phyloP scores from a whole-genome alignment of 805 yeast genomes.

The Nakazawaea wyomingensis region DNA sequence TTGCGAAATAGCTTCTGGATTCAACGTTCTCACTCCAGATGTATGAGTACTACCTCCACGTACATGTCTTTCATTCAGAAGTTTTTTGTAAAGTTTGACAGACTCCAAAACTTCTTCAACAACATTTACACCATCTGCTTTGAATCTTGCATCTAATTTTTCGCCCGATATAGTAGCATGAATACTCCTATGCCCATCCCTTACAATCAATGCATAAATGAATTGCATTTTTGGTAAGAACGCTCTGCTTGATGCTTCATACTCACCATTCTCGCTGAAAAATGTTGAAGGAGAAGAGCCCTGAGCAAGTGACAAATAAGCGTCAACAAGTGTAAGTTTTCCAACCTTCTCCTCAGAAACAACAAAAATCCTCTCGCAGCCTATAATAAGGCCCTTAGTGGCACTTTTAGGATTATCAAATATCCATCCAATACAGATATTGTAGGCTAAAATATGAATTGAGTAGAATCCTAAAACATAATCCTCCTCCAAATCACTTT shows the following conservation, averaged over 20 bases:
- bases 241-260: constrained; percentile 50
- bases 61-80: constrained; percentile 19
- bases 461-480: constrained; percentile 35
- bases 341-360: constrained; percentile 59
- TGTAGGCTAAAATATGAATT: constrained; percentile 54
- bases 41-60: neutral
- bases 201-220: constrained; percentile 32
- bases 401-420: constrained; percentile 38
- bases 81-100: constrained; percentile 34
- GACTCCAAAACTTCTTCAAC: constrained; percentile 51
- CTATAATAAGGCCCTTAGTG: constrained; percentile 71
- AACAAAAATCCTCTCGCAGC: constrained; percentile 70
- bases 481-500: neutral
- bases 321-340: constrained; percentile 60
- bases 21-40: neutral
- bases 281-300: constrained; percentile 48
- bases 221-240: constrained; percentile 66
- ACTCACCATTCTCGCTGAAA: constrained; percentile 42
- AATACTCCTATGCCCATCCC: constrained; percentile 29
- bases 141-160: constrained; percentile 57
- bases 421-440: constrained; percentile 76
- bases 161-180: constrained; percentile 59
- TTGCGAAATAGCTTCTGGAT: constrained; percentile 6
- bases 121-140: constrained; percentile 49
- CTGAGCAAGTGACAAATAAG: constrained; percentile 67